Percentiles rank a stretch among this genome's conserved stretches.
These are phyloP conservation scores for Miamiensis avidus DNA, from an alignment of 169 alveolate genomes.

Conservation along the genomic window DNA sequence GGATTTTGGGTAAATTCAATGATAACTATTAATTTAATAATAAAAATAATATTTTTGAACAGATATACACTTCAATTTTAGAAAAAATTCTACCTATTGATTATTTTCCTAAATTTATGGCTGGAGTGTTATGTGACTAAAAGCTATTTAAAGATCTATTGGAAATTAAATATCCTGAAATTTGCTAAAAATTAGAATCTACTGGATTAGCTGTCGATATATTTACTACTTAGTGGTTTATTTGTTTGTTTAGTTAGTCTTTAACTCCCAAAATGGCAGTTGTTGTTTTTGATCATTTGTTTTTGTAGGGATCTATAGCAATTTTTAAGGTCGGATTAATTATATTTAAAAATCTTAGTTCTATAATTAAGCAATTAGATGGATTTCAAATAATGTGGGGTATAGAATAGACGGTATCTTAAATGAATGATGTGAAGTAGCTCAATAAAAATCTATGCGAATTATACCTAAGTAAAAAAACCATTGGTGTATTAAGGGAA, in stretches of 20 bases:
- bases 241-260: neutral
- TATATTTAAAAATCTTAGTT: too few relatives aligned
- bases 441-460: too few relatives aligned
- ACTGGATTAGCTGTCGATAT: neutral
- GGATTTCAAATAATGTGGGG: neutral
- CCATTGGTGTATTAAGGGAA: neutral
- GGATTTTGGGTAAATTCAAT: neutral
- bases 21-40: too few relatives aligned
- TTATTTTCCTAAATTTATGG: neutral
- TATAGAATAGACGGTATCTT: neutral
- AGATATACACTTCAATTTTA: neutral
- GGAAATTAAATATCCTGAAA: neutral
- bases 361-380: neutral
- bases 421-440: neutral
- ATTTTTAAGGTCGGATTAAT: neutral
- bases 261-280: neutral
- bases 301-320: neutral
- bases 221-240: neutral
- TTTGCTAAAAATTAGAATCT: neutral
- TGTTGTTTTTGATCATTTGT: neutral
- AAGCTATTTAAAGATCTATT: neutral
- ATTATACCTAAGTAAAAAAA: too few relatives aligned
- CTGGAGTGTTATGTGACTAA: neutral
- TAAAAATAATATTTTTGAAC: too few relatives aligned
- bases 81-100: neutral